Percentiles rank a stretch among this genome's conserved stretches.
phyloP scores from a whole-genome alignment of 306 rosid genomes.

The Chamaecrista fasciculata region DNA sequence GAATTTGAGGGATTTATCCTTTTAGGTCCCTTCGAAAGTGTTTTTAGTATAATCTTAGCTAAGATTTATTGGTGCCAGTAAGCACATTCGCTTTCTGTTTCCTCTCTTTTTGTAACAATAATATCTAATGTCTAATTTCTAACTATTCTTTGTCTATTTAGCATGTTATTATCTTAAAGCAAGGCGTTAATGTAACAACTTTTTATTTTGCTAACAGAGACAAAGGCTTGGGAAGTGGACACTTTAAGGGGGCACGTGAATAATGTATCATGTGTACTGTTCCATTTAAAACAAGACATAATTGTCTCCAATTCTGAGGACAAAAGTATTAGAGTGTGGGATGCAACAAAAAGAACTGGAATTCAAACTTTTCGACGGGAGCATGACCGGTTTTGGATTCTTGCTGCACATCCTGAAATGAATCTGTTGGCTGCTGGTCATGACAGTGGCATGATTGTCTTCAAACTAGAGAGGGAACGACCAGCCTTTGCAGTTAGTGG shows the following conservation, averaged over 20 bases:
- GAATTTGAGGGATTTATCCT: background rate
- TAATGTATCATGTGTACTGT: conserved; percentile 95
- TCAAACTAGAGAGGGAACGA: conserved; percentile 93
- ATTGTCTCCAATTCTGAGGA: conserved; percentile 97
- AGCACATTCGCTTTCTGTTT: background rate
- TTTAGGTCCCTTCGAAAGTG: background rate
- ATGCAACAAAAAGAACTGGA: conserved; percentile 91
- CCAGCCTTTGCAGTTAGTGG: conserved; percentile 90
- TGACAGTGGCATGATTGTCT: conserved; percentile 96
- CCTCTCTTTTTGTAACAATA: background rate
- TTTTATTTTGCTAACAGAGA: conserved; percentile 54
- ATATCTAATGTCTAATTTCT: background rate
- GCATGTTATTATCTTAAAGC: background rate
- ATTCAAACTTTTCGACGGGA: conserved; percentile 93
- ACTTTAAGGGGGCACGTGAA: conserved; percentile 95
- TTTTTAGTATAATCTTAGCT: background rate
- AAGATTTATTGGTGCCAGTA: background rate
- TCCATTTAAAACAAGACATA: conserved; percentile 92
- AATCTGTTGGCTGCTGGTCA: conserved; percentile 97
- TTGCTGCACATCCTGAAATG: conserved; percentile 95
- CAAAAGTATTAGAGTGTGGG: conserved; percentile 97
- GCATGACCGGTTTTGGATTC: conserved; percentile 98
- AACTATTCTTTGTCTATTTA: background rate
- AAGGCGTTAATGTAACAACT: background rate
- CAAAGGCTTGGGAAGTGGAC: conserved; percentile 99